phyloP scores from a whole-genome alignment of 2,329 filamentous ascomycete species.

The Alternaria ethzedia region DNA sequence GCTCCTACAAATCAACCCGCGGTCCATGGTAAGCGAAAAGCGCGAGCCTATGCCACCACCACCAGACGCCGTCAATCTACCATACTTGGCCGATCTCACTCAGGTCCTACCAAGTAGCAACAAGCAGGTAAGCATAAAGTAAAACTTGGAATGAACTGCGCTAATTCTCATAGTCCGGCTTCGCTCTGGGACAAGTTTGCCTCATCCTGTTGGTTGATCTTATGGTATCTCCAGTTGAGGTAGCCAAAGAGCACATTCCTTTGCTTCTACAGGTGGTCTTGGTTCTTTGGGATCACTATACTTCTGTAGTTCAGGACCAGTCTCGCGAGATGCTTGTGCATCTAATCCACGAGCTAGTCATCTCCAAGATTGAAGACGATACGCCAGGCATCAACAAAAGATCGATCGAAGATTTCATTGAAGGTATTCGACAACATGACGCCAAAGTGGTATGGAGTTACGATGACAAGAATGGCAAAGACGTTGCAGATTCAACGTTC shows the following conservation, averaged over 20 bases:
- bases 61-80: slow-evolving; percentile 74
- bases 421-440: slow-evolving; percentile 84
- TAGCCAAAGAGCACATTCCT: slow-evolving; percentile 80
- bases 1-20: slow-evolving; percentile 86
- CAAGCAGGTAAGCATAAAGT: slow-evolving; percentile 30
- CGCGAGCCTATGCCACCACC: slow-evolving; percentile 61
- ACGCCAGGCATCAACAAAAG: slow-evolving; percentile 69
- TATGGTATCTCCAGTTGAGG: slow-evolving; percentile 88
- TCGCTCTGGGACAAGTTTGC: slow-evolving; percentile 91
- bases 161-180: slow-evolving; percentile 64
- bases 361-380: slow-evolving; percentile 76
- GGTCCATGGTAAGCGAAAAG: slow-evolving; percentile 96
- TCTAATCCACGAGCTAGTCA: slow-evolving; percentile 93
- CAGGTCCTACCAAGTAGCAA: slow-evolving; percentile 39
- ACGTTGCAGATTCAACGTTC: slow-evolving; percentile 70
- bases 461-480: slow-evolving; percentile 84
- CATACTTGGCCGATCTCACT: slow-evolving; percentile 76
- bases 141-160: not conserved
- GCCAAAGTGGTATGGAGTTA: slow-evolving; percentile 89
- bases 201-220: slow-evolving; percentile 93
- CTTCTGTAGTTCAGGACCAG: slow-evolving; percentile 91
- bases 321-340: slow-evolving; percentile 98
- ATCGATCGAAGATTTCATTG: slow-evolving; percentile 85
- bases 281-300: slow-evolving; percentile 98
- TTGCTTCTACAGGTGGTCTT: slow-evolving; percentile 88